phyloP scores from a whole-genome alignment of 805 yeast genomes.

The Metschnikowia kunwiensis region DNA sequence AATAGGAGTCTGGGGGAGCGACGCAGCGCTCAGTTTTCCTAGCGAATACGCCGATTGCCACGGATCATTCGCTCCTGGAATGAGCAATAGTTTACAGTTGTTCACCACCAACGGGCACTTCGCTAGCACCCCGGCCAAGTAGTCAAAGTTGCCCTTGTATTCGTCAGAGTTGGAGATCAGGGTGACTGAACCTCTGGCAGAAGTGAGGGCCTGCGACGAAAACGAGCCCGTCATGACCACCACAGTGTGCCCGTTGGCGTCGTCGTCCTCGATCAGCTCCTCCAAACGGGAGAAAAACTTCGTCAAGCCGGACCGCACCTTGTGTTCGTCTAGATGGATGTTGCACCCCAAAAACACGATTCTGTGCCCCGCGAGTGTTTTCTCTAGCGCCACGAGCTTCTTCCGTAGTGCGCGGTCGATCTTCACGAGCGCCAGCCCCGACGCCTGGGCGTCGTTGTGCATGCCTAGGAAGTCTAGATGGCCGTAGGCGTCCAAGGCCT shows the following conservation, averaged over 20 bases:
- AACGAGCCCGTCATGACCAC: slow-evolving; percentile 85
- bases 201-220: slow-evolving; percentile 58
- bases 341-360: slow-evolving; percentile 75
- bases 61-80: slow-evolving; percentile 93
- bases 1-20: slow-evolving; percentile 62
- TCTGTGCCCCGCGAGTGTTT: slow-evolving; percentile 51
- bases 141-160: slow-evolving; percentile 70
- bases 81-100: slow-evolving; percentile 58
- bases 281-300: slow-evolving; percentile 59
- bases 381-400: slow-evolving; percentile 56
- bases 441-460: slow-evolving; percentile 26
- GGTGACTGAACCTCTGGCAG: slow-evolving; percentile 49
- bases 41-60: slow-evolving; percentile 75
- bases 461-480: slow-evolving; percentile 64
- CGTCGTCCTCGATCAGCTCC: slow-evolving; percentile 22
- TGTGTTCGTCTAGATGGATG: slow-evolving; percentile 58
- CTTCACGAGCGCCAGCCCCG: slow-evolving; percentile 36
- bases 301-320: slow-evolving; percentile 58
- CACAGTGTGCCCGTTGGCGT: slow-evolving; percentile 45
- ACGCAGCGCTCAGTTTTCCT: slow-evolving; percentile 43
- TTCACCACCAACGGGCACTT: slow-evolving; percentile 53
- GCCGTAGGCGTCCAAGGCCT: slow-evolving; percentile 69
- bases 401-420: slow-evolving; percentile 59
- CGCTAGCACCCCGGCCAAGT: slow-evolving; percentile 62
- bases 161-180: slow-evolving; percentile 49